Conservation (phyloP, 176 grass and related monocot species). For the Thinopyrum elongatum region DNA sequence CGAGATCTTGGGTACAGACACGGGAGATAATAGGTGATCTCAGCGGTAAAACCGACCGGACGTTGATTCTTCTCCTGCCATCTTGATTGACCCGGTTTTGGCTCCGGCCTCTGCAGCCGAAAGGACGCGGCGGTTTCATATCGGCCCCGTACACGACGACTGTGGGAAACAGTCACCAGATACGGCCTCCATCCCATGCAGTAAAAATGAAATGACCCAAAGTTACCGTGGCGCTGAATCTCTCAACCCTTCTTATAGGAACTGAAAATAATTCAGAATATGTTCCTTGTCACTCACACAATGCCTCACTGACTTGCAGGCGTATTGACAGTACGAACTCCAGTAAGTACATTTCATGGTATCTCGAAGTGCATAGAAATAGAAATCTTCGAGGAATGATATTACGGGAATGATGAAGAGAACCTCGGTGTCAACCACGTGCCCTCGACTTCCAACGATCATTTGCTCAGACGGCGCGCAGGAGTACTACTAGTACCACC, state of each 20-base stretch:
- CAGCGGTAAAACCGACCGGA: constrained; percentile 36
- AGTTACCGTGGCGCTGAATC: not conserved
- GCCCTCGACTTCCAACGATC: constrained; percentile 35
- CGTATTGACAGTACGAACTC: too few relatives aligned
- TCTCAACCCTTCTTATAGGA: not conserved
- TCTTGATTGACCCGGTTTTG: constrained; percentile 31
- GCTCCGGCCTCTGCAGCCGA: not conserved
- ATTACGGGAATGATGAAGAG: not conserved
- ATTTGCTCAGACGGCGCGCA: constrained; percentile 28
- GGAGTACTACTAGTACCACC: not conserved
- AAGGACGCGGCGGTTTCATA: constrained; percentile 2
- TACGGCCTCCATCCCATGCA: not conserved
- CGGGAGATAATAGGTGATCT: constrained; percentile 36
- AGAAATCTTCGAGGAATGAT: not conserved
- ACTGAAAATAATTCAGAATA: not conserved
- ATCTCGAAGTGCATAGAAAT: not conserved
- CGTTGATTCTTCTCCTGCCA: constrained; percentile 32
- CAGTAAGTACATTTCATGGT: not conserved
- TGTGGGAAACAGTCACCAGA: constrained; percentile 20
- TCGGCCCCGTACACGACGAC: not conserved
- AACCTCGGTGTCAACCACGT: constrained; percentile 29
- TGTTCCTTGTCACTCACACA: not conserved
- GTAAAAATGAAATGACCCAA: not conserved
- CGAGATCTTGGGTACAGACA: constrained; percentile 35
- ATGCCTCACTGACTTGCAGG: not conserved